These are phyloP conservation scores for Paecilomyces fulvus DNA, from an alignment of 2,329 filamentous ascomycete genomes.

Conservation along the genomic window DNA sequence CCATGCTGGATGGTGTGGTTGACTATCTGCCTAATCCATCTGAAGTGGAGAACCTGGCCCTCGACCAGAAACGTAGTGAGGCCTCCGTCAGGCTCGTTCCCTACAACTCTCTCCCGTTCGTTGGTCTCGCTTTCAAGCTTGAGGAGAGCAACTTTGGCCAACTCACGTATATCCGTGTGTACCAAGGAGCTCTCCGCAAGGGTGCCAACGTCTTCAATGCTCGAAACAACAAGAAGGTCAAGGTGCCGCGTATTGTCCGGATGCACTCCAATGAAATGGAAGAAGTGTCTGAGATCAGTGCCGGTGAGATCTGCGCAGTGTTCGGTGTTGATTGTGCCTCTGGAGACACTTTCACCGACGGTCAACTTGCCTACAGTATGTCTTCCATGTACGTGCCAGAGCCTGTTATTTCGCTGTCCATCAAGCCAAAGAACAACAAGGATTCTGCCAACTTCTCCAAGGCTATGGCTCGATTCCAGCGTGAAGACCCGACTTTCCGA, in stretches of 20 bases:
- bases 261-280: conserved; percentile 99
- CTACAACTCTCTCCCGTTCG: conserved; percentile 88
- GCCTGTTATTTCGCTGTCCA: conserved; percentile 94
- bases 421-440: conserved; percentile 88
- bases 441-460: conserved; percentile 94
- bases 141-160: conserved; percentile 99
- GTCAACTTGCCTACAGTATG: conserved; percentile 87
- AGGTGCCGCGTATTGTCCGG: conserved; percentile 91
- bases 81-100: conserved; percentile 77
- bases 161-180: conserved; percentile 95
- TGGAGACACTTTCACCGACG: conserved; percentile 96
- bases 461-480: conserved; percentile 97
- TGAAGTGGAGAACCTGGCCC: conserved; percentile 79
- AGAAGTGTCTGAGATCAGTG: conserved; percentile 83
- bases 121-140: conserved; percentile 94
- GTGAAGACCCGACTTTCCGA: conserved; percentile 95
- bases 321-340: conserved; percentile 97
- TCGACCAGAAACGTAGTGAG: conserved; percentile 74
- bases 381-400: conserved; percentile 95
- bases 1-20: conserved; percentile 92
- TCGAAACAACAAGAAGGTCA: conserved; percentile 88
- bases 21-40: conserved; percentile 91
- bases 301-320: conserved; percentile 96
- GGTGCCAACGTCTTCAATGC: conserved; percentile 89
- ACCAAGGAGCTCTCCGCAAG: conserved; percentile 86